Conservation (phyloP, 441 rosid genomes). For the Populus trichocarpa region DNA sequence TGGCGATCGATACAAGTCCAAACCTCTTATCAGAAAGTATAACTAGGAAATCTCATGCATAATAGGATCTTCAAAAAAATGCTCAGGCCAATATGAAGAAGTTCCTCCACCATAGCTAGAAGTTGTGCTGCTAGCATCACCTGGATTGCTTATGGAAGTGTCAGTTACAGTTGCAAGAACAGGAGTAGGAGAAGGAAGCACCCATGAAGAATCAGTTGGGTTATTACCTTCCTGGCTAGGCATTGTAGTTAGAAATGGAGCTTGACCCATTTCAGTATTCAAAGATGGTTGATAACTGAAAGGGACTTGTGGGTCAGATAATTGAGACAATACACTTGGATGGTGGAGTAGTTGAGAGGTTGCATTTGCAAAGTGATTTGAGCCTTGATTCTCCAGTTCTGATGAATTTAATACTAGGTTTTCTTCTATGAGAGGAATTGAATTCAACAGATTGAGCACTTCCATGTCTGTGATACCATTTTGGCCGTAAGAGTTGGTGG, state of each 20-base stretch:
- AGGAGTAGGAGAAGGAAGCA: constrained; percentile 39
- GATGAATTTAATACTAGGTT: constrained; percentile 21
- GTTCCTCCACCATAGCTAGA: constrained; percentile 52
- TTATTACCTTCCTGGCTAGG: constrained; percentile 33
- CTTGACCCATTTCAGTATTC: constrained; percentile 42
- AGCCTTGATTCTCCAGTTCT: constrained; percentile 25
- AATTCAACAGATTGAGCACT: constrained; percentile 36
- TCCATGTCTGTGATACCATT: constrained; percentile 49
- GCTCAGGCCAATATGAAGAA: constrained; percentile 59
- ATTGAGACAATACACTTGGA: constrained; percentile 33
- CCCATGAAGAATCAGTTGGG: constrained; percentile 47
- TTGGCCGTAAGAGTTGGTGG: constrained; percentile 25
- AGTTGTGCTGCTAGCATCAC: constrained; percentile 51
- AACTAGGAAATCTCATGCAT: constrained; percentile 48
- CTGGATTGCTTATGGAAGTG: constrained; percentile 38
- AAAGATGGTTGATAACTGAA: constrained; percentile 65
- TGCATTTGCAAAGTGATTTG: constrained; percentile 28
- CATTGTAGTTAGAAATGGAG: constrained; percentile 20
- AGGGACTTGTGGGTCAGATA: constrained; percentile 59
- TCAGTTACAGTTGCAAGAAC: constrained; percentile 31
- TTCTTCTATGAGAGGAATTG: constrained; percentile 38
- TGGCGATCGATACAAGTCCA: constrained; percentile 7
- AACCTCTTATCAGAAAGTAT: not conserved
- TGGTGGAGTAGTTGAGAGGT: constrained; percentile 73
- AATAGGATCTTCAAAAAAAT: constrained; percentile 52